A percentile compares a stretch with the other conserved stretches of the same genome.
Conservation (phyloP, 1,284 basidiomycete species). For the Ustilago curta region DNA sequence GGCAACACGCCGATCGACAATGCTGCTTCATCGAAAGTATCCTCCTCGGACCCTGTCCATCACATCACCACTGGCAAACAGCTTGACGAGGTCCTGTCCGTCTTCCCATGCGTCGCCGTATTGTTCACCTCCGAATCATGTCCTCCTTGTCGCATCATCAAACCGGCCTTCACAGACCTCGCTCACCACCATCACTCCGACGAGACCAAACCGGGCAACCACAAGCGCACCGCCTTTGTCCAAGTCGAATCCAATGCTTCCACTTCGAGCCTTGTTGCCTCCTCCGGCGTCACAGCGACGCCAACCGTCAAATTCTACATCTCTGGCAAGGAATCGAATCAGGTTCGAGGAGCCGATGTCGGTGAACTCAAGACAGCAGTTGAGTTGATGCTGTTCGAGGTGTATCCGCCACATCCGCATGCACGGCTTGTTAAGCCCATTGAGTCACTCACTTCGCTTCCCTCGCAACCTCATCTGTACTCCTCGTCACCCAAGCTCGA, state of each 20-base stretch:
- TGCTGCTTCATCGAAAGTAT: conserved; percentile 72
- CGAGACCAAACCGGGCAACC: conserved; percentile 21
- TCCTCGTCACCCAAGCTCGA: conserved; percentile 78
- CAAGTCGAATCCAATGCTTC: conserved; percentile 64
- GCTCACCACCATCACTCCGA: conserved; percentile 73
- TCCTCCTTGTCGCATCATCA: conserved; percentile 76
- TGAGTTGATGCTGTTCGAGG: conserved; percentile 79
- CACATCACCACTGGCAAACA: conserved; percentile 25
- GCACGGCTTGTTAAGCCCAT: conserved; percentile 73
- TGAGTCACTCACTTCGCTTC: conserved; percentile 76
- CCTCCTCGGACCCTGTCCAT: conserved; percentile 74
- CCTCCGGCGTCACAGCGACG: conserved; percentile 77
- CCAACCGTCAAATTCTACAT: conserved; percentile 83
- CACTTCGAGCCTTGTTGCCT: conserved; percentile 31
- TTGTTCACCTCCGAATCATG: conserved; percentile 77
- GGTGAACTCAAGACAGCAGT: conserved; percentile 78
- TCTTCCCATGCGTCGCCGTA: conserved; percentile 75
- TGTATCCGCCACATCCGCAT: conserved; percentile 80
- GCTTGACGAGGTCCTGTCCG: conserved; percentile 51
- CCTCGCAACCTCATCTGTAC: conserved; percentile 77
- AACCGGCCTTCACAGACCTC: conserved; percentile 76
- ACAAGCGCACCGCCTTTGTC: conserved; percentile 59
- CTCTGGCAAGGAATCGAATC: conserved; percentile 65
- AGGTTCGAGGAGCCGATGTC: conserved; percentile 80
- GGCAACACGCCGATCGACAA: conserved; percentile 67